phyloP scores from a whole-genome alignment of 2,329 filamentous ascomycete genomes.

The Phaeosphaeriaceae sp. region DNA sequence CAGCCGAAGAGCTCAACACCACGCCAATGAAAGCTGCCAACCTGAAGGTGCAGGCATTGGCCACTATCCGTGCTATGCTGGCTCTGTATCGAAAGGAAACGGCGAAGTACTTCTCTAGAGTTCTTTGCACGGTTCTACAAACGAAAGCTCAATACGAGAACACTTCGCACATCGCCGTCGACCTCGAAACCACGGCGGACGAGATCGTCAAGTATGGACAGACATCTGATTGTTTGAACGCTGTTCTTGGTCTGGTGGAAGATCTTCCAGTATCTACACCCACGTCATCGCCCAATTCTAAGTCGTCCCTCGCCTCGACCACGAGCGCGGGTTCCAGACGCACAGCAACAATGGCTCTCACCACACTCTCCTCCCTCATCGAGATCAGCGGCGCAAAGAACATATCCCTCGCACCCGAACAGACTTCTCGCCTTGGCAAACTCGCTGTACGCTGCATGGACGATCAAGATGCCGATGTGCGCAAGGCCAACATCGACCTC shows the following conservation, averaged over 20 bases:
- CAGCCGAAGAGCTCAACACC: constrained; percentile 54
- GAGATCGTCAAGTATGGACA: constrained; percentile 74
- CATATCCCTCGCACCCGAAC: constrained; percentile 37
- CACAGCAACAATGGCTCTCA: constrained; percentile 50
- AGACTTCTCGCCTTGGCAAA: constrained; percentile 48
- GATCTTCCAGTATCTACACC: constrained; percentile 33
- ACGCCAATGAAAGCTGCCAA: constrained; percentile 73
- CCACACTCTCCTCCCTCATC: constrained; percentile 48
- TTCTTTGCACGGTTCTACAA: constrained; percentile 71
- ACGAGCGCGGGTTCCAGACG: constrained; percentile 30
- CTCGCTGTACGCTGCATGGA: constrained; percentile 49
- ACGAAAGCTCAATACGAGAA: constrained; percentile 73
- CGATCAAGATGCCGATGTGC: constrained; percentile 50
- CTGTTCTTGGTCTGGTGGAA: constrained; percentile 49
- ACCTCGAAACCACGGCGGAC: constrained; percentile 75
- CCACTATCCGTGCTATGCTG: constrained; percentile 76
- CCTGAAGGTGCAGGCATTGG: constrained; percentile 76
- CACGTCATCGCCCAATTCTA: constrained; percentile 38
- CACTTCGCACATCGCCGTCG: constrained; percentile 74
- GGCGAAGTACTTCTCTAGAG: constrained; percentile 71
- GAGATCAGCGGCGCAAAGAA: constrained; percentile 43
- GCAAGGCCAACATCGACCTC: constrained; percentile 80
- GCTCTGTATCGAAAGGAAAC: constrained; percentile 72
- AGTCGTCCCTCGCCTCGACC: constrained; percentile 41
- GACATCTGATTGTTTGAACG: constrained; percentile 59